These are phyloP conservation scores for Wickerhamomyces sp. DNA, from an alignment of 1,139 yeast genomes.

Conservation along the genomic window DNA sequence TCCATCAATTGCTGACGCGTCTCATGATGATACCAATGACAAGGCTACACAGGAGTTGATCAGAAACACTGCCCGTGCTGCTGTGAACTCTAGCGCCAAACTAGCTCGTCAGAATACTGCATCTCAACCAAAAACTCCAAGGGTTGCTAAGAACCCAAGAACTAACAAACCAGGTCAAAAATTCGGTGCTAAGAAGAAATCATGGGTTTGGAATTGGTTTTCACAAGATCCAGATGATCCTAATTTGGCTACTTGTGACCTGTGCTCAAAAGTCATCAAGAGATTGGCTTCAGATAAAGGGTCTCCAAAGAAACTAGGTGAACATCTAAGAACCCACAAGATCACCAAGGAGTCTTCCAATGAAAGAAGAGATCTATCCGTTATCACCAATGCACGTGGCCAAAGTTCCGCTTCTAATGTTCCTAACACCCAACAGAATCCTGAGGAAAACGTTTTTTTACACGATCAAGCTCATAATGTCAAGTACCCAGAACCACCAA, in stretches of 20 bases:
- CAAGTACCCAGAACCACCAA: constrained; percentile 17
- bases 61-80: constrained; percentile 21
- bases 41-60: constrained; percentile 7
- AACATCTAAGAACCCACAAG: constrained; percentile 53
- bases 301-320: constrained; percentile 53
- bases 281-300: constrained; percentile 52
- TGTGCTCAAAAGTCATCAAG: constrained; percentile 44
- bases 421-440: not conserved
- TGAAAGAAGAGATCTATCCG: constrained; percentile 17
- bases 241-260: constrained; percentile 50
- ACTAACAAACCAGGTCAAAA: constrained; percentile 44
- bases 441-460: no score
- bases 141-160: constrained; percentile 20
- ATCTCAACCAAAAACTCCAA: not conserved
- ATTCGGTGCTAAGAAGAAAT: constrained; percentile 54
- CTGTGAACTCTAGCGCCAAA: constrained; percentile 14
- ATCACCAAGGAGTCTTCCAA: constrained; percentile 30
- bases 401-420: not conserved
- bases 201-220: constrained; percentile 64
- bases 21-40: constrained; percentile 22
- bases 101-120: constrained; percentile 1
- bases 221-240: constrained; percentile 44
- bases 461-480: constrained; percentile 15
- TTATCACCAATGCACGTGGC: constrained; percentile 1
- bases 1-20: constrained; percentile 19